Base-by-base conservation (phyloP, 2,329 filamentous ascomycete species). In the Trichoderma atrobrunneum region DNA sequence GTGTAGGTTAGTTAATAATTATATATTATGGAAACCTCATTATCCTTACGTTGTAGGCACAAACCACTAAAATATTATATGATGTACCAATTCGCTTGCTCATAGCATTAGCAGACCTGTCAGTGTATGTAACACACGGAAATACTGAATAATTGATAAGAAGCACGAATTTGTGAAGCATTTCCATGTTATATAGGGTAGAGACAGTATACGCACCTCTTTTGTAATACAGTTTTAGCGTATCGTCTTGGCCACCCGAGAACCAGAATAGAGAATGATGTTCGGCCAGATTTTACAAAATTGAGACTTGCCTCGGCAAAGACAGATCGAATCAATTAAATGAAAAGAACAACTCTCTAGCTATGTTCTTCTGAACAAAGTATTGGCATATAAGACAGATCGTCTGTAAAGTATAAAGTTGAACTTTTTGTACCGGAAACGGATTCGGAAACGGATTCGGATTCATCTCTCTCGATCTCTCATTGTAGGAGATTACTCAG, bases 361-460 rank as follows among this genome's bases (percentile, higher is more conserved):
- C 0, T 14, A 24, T 54, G 3, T 54, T 24, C n/a, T 51, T 21
- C 18, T 43, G 39, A 43, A 21, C 43, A 8, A 21, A 21, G 0
- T 5, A 21, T 51, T 51, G 4, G 39, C 16, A n/a, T 43, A 43
- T 43, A n/a, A 43, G 16, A 43, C 39, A n/a, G 5, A 43, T 1
- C 39, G 3, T 43, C 7, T 43, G 16, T 43, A n/a, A 43, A 43
- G 39, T 43, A 43, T 36, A 32, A 12, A 14, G 48, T 14, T 12
- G 21, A 16, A n/a, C n/a, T 12, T 12, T 34, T 11, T 26, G 26
- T 26, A n/a, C 28, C 54, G 65, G 65, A 67, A 26, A 57, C 54
- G 65, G 65, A 67, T 6, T 30, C 64, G 64, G 64, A 67, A 28
- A 28, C 64, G 64, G 64, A 68, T 8, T 18, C 65, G 65, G 65